Evolutionary conservation across 2,329 filamentous ascomycete genomes (phyloP).

Genomic region (Chaetomium sp.): DNA sequence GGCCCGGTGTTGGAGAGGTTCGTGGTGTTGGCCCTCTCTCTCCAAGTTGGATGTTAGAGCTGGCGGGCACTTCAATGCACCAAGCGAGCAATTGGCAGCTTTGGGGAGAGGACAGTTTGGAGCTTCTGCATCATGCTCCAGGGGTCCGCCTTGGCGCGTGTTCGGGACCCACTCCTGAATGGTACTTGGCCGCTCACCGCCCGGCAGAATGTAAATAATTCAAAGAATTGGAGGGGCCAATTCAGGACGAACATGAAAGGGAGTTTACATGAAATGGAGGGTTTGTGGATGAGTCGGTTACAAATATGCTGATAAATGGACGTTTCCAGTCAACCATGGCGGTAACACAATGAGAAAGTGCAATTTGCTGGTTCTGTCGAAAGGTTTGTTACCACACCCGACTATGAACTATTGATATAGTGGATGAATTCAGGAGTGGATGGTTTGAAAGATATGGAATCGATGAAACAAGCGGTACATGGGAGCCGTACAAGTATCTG

Average conservation of each 20-base stretch:
- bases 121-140: constrained; percentile 23
- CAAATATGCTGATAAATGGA: no score
- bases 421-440: no score
- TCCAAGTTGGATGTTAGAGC: constrained; percentile 10
- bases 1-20: constrained; percentile 20
- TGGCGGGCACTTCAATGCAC: constrained; percentile 12
- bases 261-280: not conserved
- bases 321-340: no score
- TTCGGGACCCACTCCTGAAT: constrained; percentile 9
- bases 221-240: not conserved
- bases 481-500: no score
- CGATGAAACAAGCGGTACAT: no score
- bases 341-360: no score
- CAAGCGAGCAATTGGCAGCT: constrained; percentile 8
- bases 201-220: constrained; percentile 11
- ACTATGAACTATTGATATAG: no score
- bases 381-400: no score
- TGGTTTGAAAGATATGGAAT: no score
- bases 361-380: no score
- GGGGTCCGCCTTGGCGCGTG: constrained; percentile 21
- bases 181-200: constrained; percentile 5
- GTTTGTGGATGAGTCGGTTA: no score
- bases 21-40: constrained; percentile 22
- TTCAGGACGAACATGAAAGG: not conserved
- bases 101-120: constrained; percentile 28